These are phyloP conservation scores for Purpureocillium takamizusanense DNA, from an alignment of 2,329 filamentous ascomycete genomes.

Conservation along the genomic window DNA sequence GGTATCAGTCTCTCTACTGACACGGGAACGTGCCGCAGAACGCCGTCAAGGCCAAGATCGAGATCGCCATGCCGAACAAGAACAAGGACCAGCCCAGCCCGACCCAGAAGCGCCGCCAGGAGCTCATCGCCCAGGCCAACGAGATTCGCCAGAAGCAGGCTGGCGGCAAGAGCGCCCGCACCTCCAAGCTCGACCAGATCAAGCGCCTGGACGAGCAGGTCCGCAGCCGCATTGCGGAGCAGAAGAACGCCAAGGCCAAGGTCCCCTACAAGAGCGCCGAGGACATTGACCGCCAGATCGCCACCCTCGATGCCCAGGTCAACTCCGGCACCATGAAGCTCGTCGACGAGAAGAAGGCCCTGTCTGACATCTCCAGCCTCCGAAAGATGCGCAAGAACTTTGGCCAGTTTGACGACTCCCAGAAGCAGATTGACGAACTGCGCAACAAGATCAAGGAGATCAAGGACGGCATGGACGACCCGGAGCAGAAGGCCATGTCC, in stretches of 20 bases:
- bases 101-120: conserved; percentile 71
- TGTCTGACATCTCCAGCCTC: conserved; percentile 72
- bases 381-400: conserved; percentile 91
- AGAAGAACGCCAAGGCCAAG: conserved; percentile 76
- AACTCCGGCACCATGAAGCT: conserved; percentile 87
- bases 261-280: conserved; percentile 80
- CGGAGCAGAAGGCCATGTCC: conserved; percentile 78
- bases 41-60: conserved; percentile 79
- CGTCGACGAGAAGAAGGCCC: conserved; percentile 93
- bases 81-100: conserved; percentile 73
- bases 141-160: conserved; percentile 83
- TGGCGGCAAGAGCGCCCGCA: conserved; percentile 74
- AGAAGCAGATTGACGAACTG: conserved; percentile 83
- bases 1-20: conserved; percentile 10
- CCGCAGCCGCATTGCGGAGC: conserved; percentile 74
- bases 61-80: conserved; percentile 65
- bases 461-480: conserved; percentile 83
- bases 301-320: conserved; percentile 72
- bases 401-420: conserved; percentile 68
- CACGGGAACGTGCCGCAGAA: conserved; percentile 47
- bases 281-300: conserved; percentile 79
- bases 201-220: conserved; percentile 86
- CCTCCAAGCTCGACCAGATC: conserved; percentile 76
- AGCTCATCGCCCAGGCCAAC: conserved; percentile 73
- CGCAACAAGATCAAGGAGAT: conserved; percentile 83